phyloP scores from a whole-genome alignment of 129 eudicot species.

The Saposhnikovia divaricata region DNA sequence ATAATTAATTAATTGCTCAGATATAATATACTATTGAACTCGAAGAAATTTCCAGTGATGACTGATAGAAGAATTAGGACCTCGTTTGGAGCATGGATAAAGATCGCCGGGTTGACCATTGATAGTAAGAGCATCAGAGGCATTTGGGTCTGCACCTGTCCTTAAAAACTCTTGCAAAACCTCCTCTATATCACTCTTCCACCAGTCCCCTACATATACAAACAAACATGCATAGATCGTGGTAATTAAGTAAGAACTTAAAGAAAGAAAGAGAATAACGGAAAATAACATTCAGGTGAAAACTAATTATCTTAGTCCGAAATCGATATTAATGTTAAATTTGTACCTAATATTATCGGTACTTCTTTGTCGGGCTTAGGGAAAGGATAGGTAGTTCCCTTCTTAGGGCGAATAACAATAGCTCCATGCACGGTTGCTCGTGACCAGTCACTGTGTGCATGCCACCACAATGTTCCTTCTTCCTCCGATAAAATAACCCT shows the following conservation, averaged over 20 bases:
- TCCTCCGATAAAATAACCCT: slow-evolving; percentile 39
- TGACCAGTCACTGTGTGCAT: slow-evolving; percentile 70
- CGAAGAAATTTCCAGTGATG: neutral
- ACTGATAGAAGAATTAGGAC: slow-evolving; percentile 6
- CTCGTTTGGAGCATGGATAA: slow-evolving; percentile 37
- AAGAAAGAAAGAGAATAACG: neutral
- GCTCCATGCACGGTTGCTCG: slow-evolving; percentile 53
- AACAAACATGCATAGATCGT: neutral
- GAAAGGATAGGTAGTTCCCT: slow-evolving; percentile 41
- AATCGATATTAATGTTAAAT: neutral
- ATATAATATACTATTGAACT: neutral
- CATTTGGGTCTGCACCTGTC: slow-evolving; percentile 39
- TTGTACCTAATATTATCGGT: slow-evolving; percentile 43
- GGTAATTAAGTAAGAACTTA: neutral
- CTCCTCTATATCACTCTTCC: slow-evolving; percentile 34
- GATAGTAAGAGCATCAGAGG: slow-evolving; percentile 46
- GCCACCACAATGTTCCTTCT: slow-evolving; percentile 71
- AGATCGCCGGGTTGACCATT: slow-evolving; percentile 61
- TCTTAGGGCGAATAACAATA: slow-evolving; percentile 32
- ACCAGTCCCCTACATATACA: slow-evolving; percentile 45
- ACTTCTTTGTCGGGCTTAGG: slow-evolving; percentile 38
- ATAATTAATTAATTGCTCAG: neutral
- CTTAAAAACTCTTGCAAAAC: slow-evolving; percentile 24
- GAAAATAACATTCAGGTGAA: too few relatives aligned
- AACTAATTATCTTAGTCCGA: neutral